A percentile compares a stretch with the other conserved stretches of the same genome.
Evolutionary conservation across 2,329 filamentous ascomycete genomes (phyloP).

Genomic region (Fusarium humuli): DNA sequence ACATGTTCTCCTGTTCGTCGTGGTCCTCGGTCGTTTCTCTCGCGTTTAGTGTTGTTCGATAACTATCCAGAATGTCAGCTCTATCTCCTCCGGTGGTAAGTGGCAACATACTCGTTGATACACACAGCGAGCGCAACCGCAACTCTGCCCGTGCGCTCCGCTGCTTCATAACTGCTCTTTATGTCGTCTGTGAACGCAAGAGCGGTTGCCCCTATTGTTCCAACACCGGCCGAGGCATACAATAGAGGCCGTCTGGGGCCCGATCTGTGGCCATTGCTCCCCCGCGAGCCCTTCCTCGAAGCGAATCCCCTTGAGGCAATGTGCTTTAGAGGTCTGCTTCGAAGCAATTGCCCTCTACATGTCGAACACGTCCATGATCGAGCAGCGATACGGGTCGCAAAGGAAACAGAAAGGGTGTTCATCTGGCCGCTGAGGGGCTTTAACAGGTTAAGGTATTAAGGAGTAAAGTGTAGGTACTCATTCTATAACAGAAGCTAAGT

Average conservation of each 20-base stretch:
- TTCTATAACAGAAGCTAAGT: slow-evolving; percentile 32
- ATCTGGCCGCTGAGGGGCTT: slow-evolving; percentile 49
- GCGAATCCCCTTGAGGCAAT: slow-evolving; percentile 48
- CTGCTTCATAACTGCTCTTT: slow-evolving; percentile 79
- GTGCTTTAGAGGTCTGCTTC: slow-evolving; percentile 46
- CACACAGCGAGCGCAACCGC: slow-evolving; percentile 78
- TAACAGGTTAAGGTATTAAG: slow-evolving; percentile 21
- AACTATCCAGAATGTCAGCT: slow-evolving; percentile 64
- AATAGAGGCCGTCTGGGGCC: slow-evolving; percentile 54
- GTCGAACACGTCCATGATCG: slow-evolving; percentile 60
- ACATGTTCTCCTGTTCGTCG: slow-evolving; percentile 72
- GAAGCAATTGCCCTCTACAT: slow-evolving; percentile 57
- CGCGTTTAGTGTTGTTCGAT: slow-evolving; percentile 83
- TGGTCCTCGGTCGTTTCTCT: slow-evolving; percentile 71
- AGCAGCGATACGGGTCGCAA: slow-evolving; percentile 54
- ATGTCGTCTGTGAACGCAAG: slow-evolving; percentile 75
- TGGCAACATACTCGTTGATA: slow-evolving; percentile 80
- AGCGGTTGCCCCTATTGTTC: slow-evolving; percentile 60
- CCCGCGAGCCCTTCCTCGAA: slow-evolving; percentile 45
- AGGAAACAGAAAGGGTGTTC: slow-evolving; percentile 56
- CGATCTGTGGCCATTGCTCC: slow-evolving; percentile 34
- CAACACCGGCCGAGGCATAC: slow-evolving; percentile 64
- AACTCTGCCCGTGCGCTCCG: slow-evolving; percentile 83
- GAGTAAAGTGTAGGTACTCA: slow-evolving; percentile 31
- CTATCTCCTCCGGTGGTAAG: not conserved